A percentile compares a stretch with the other conserved stretches of the same genome.
These are phyloP conservation scores for Coemansia sp. DNA, from an alignment of 192 early-diverging fungal species.

Conservation along the genomic window DNA sequence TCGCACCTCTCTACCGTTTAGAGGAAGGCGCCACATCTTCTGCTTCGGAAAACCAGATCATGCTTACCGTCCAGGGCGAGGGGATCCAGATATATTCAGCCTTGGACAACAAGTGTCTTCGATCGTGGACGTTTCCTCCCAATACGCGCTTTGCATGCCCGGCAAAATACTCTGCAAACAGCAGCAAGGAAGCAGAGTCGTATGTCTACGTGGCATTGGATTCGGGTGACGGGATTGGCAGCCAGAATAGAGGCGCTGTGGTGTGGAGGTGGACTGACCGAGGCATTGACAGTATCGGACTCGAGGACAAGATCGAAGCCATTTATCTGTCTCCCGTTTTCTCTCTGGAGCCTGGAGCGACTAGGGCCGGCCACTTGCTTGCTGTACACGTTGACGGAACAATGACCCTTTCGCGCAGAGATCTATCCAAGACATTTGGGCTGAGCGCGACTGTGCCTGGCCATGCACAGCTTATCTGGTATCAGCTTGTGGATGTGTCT, in stretches of 20 bases:
- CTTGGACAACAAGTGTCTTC: constrained; percentile 51
- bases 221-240: constrained; percentile 23
- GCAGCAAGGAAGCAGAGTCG: constrained; percentile 16
- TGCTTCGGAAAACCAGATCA: constrained; percentile 24
- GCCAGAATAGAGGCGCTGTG: constrained; percentile 15
- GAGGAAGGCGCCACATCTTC: background rate
- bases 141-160: constrained; percentile 53
- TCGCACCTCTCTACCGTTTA: constrained; percentile 26
- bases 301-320: constrained; percentile 46
- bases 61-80: constrained; percentile 47
- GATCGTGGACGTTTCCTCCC: constrained; percentile 55
- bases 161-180: constrained; percentile 36
- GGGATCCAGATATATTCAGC: constrained; percentile 53
- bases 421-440: constrained; percentile 15
- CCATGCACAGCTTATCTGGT: constrained; percentile 32
- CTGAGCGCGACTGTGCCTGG: constrained; percentile 18
- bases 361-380: constrained; percentile 32
- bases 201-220: constrained; percentile 43
- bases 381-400: constrained; percentile 40
- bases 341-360: constrained; percentile 39
- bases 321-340: constrained; percentile 21
- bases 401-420: constrained; percentile 26
- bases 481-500: constrained; percentile 48
- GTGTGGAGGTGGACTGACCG: constrained; percentile 56
- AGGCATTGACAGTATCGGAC: constrained; percentile 48